These are phyloP conservation scores for Trypanosoma brucei DNA, from an alignment of 208 protist species.

Conservation along the genomic window DNA sequence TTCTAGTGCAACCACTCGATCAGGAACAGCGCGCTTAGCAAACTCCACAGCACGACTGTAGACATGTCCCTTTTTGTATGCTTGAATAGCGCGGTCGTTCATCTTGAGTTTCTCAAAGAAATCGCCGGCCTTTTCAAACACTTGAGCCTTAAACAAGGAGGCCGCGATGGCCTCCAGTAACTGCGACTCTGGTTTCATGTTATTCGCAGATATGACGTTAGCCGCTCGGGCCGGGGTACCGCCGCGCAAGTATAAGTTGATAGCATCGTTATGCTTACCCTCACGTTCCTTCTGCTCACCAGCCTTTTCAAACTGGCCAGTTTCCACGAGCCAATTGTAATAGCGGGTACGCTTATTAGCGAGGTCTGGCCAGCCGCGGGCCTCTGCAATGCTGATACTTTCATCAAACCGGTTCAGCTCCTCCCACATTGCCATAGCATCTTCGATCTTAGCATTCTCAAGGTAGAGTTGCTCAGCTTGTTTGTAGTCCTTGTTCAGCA, in stretches of 20 bases:
- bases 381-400: constrained; percentile 85
- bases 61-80: constrained; percentile 91
- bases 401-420: constrained; percentile 93
- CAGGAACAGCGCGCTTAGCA: constrained; percentile 68
- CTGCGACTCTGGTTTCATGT: constrained; percentile 81
- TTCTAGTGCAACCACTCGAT: constrained; percentile 83
- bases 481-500: constrained; percentile 92
- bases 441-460: constrained; percentile 90
- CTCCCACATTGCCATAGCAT: constrained; percentile 96
- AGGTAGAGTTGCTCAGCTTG: constrained; percentile 92
- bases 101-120: constrained; percentile 95
- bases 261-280: constrained; percentile 92
- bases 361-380: constrained; percentile 78
- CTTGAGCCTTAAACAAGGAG: constrained; percentile 87
- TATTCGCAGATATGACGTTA: constrained; percentile 82
- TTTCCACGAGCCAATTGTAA: constrained; percentile 94
- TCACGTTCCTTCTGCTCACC: constrained; percentile 93
- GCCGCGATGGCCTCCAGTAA: constrained; percentile 93
- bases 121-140: constrained; percentile 95
- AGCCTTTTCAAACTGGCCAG: constrained; percentile 94
- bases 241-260: constrained; percentile 94
- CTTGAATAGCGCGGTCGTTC: constrained; percentile 91
- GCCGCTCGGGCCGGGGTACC: constrained; percentile 92
- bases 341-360: constrained; percentile 85
- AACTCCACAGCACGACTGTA: constrained; percentile 95